phyloP scores from a whole-genome alignment of 1,284 basidiomycete species.

The Ceratobasidium theobromae region DNA sequence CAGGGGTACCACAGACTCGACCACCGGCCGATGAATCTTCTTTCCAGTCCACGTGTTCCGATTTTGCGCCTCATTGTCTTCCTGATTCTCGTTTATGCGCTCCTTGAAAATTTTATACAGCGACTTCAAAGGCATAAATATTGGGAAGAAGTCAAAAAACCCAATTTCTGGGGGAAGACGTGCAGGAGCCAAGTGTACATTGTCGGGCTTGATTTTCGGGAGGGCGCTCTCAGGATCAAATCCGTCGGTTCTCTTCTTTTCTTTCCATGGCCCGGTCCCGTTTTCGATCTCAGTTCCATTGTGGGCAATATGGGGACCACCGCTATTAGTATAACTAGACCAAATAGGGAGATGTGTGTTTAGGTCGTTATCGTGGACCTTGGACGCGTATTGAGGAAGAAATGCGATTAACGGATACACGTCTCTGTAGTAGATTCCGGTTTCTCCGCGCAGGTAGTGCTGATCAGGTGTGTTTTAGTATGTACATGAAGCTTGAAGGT shows the following conservation, averaged over 20 bases:
- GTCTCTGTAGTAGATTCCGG: slow-evolving; percentile 50
- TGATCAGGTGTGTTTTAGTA: slow-evolving; percentile 1
- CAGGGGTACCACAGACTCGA: slow-evolving; percentile 65
- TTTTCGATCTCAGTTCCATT: neutral
- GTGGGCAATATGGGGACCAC: neutral
- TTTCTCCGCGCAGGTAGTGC: slow-evolving; percentile 49
- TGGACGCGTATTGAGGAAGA: slow-evolving; percentile 55
- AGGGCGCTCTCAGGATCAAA: slow-evolving; percentile 61
- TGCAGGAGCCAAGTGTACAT: neutral
- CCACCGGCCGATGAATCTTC: slow-evolving; percentile 44
- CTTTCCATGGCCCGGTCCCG: neutral
- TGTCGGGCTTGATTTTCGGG: slow-evolving; percentile 41
- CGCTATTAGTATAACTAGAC: slow-evolving; percentile 42
- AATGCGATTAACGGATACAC: slow-evolving; percentile 49
- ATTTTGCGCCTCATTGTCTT: neutral
- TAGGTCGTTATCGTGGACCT: slow-evolving; percentile 43
- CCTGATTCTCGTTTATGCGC: neutral
- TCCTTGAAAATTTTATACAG: slow-evolving; percentile 42
- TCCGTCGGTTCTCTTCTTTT: slow-evolving; percentile 11
- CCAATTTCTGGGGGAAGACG: neutral
- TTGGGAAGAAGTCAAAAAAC: slow-evolving; percentile 53
- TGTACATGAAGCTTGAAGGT: neutral
- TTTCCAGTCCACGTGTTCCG: slow-evolving; percentile 30
- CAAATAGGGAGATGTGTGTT: slow-evolving; percentile 61
- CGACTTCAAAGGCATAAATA: slow-evolving; percentile 57